Conservation (phyloP, 257 asterid species). For the Solanum neorickii region DNA sequence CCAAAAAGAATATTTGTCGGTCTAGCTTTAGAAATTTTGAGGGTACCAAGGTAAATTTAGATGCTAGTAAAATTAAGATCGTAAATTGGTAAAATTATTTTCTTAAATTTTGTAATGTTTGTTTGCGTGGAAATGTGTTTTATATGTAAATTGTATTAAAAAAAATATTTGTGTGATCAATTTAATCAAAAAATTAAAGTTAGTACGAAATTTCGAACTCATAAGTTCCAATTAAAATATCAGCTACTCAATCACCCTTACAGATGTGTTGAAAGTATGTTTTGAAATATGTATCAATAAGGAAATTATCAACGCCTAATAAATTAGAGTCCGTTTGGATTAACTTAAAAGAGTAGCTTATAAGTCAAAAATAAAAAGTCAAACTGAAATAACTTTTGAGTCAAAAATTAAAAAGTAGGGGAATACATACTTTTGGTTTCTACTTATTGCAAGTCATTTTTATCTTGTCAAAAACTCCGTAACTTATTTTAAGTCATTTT, state of each 20-base stretch:
- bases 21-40: neutral
- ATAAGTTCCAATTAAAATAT: too few species aligned
- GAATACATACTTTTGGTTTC: too few species aligned
- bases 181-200: neutral
- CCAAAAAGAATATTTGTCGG: neutral
- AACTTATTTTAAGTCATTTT: too few species aligned
- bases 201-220: neutral
- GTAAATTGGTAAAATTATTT: neutral
- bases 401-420: too few species aligned
- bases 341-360: too few species aligned
- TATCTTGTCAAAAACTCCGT: too few species aligned
- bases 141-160: neutral
- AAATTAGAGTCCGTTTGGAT: neutral
- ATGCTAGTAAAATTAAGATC: neutral
- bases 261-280: neutral
- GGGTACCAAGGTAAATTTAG: neutral
- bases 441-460: too few species aligned
- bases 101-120: neutral
- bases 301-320: neutral
- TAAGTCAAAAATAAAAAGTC: too few species aligned
- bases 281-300: neutral
- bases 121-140: neutral
- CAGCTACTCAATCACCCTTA: neutral
- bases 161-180: neutral
- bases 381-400: too few species aligned